Base-by-base conservation (phyloP, 2,329 filamentous ascomycete genomes). In the Knufia petricola region DNA sequence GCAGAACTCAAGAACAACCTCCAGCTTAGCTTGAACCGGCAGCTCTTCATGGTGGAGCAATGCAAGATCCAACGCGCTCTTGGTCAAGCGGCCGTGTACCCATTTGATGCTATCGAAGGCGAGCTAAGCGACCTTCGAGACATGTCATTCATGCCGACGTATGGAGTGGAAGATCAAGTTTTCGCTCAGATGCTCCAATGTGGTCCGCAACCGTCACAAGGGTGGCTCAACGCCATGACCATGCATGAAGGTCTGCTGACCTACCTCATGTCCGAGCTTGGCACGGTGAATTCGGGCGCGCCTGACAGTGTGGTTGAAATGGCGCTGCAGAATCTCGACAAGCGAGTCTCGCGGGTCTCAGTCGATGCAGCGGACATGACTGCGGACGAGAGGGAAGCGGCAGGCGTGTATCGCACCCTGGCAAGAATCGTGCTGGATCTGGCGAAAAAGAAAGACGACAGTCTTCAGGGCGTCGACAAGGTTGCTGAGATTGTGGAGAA, bases 21-120 rank as follows among this genome's bases (percentile, higher is more conserved):
- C 4, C 48, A 53, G 24, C 41, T 34, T 15, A 56, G 55, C 43
- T 34, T 54, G 19, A 51, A 50, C 48, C 63, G 65, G 42, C 65
- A 61, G 37, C 63, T 71, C 58, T 70, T 63, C 60, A 65, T 64
- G 19, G 54, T 72, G 26, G 68, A 72, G 46, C 62, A 64, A 28
- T 62, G 66, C 36, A 67, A 66, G 30, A 60, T 66, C 15, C 63
- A 68, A 46, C 59, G 69, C 47, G 50, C 70, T 19, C 61, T 62
- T 44, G 67, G 66, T 12, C 12, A 51, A 8, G 23, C 50, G 8
- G 49, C 54, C 8, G 52, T 51, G 10, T 48, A 52, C 4, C 26
- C 48, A 10, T 45, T 57, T 15, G 46, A 50, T 12, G 28, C 31
- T 10, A 13, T 32, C 34, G 24, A 42, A 10, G 52, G 21, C 19